Base-by-base conservation (phyloP, 2,329 filamentous ascomycete species). In the Fusarium sp. region DNA sequence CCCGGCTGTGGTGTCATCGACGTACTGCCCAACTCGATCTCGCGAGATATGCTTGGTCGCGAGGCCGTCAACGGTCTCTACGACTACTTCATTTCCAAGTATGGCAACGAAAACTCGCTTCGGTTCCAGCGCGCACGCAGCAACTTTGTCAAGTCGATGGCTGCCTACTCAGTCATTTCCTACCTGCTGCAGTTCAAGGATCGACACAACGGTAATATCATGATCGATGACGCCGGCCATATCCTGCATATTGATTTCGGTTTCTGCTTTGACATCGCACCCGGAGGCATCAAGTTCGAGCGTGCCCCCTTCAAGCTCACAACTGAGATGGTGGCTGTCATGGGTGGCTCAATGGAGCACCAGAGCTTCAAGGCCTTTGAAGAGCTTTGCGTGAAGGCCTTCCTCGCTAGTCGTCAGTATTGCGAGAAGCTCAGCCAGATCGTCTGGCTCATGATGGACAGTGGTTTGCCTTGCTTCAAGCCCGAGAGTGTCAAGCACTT, bases 91-190 rank as follows among this genome's bases (percentile, higher is more conserved):
- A 86, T 97, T 60, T 94, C 92, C 73, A 97, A 97, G 79, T 99
- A 99, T 78, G 96, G 96, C 70, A 96, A 96, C 74, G 95, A 98
- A 80, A 94, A 98, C 79, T 97, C 93, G 2, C 91, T 97, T 50
- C 90, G 91, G 38, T 99, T 97, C 85, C 97, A 99, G 80, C 91
- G 95, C 79, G 96, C 96, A 12, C 91, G 96, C 67, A 94, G 88
- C 82, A 98, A 98, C 80, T 99, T 99, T 77, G 94, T 99, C 80
- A 99, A 99, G 83, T 96, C 92, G 77, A 98, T 99, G 96, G 96
- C 97, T 0, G 97, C 96, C 13, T 99, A 99, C 83, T 97, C 92
- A 18, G 91, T 99, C 75, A 98, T 99, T 70, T 97, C 93, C 0
- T 99, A 97, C 82, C 85, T 99, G 15, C 84, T 99, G 37, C 97